Conservation (phyloP, 768 basidiomycete genomes). For the Amanita fuliginea region DNA sequence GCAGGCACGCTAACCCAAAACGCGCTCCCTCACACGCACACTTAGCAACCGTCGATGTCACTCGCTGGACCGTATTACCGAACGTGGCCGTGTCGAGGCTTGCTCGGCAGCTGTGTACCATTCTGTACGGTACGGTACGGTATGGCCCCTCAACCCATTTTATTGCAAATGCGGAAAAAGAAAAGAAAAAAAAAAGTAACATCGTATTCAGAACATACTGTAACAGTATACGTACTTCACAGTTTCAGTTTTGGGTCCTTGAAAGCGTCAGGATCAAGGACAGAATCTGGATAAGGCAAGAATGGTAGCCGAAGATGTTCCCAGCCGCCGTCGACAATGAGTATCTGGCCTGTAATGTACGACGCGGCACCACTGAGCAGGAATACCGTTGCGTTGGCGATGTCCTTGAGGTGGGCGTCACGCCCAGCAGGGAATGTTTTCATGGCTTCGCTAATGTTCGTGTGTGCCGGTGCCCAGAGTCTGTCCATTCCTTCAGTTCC, state of each 20-base stretch:
- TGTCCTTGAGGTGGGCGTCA: slow-evolving; percentile 45
- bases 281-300: slow-evolving; percentile 52
- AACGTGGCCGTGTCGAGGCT: too few species aligned
- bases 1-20: too few species aligned
- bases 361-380: slow-evolving; percentile 74
- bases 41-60: too few species aligned
- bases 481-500: slow-evolving; percentile 68
- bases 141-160: too few species aligned
- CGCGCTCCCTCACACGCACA: too few species aligned
- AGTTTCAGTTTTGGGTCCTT: slow-evolving; percentile 36
- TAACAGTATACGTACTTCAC: slow-evolving; percentile 10
- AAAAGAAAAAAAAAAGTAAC: too few species aligned
- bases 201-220: too few species aligned
- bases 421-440: slow-evolving; percentile 32
- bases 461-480: slow-evolving; percentile 22
- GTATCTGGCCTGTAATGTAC: slow-evolving; percentile 67
- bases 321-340: slow-evolving; percentile 57
- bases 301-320: slow-evolving; percentile 38
- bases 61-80: too few species aligned
- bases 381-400: slow-evolving; percentile 66
- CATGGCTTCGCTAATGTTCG: slow-evolving; percentile 5
- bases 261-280: slow-evolving; percentile 49
- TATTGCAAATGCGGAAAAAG: too few species aligned
- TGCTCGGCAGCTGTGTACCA: too few species aligned
- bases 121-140: too few species aligned